A percentile compares a stretch with the other conserved stretches of the same genome.
These are phyloP conservation scores for Niveomyces coronatus DNA, from an alignment of 2,329 filamentous ascomycete genomes.

Conservation along the genomic window DNA sequence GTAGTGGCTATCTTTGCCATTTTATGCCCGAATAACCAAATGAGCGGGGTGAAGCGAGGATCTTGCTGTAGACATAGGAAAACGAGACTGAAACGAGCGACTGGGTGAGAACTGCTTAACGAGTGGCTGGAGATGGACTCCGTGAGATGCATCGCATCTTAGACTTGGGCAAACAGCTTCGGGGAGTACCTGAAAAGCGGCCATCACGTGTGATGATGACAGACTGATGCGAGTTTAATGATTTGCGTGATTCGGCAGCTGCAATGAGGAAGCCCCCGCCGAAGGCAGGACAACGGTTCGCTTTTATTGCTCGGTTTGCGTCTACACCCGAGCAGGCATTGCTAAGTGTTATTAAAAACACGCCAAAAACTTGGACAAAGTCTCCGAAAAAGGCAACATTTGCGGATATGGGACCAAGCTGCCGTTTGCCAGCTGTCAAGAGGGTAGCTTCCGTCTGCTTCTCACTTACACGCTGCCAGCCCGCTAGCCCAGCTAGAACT, in stretches of 20 bases:
- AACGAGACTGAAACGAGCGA: conserved; percentile 4
- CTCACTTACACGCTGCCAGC: conserved; percentile 3
- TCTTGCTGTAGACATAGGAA: not conserved
- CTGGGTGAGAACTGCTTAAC: not conserved
- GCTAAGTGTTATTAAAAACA: too few species aligned
- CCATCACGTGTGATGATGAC: conserved; percentile 1
- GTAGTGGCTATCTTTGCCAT: conserved; percentile 3
- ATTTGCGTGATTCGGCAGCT: not conserved
- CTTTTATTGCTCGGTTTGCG: not conserved
- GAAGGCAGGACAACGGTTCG: not conserved
- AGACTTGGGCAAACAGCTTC: not conserved
- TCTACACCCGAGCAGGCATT: conserved; percentile 1
- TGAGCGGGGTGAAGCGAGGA: conserved; percentile 3
- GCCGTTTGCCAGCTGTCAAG: conserved; percentile 4
- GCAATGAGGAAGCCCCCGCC: too few species aligned
- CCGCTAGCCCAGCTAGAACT: too few species aligned
- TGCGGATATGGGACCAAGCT: too few species aligned
- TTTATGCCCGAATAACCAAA: conserved; percentile 3
- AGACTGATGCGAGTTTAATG: conserved; percentile 1
- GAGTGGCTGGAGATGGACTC: conserved; percentile 3
- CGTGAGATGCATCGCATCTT: conserved; percentile 1
- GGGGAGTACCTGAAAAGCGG: not conserved
- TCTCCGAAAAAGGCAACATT: conserved; percentile 1
- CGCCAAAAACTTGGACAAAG: too few species aligned
- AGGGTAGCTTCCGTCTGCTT: not conserved